Evolutionary conservation across 306 rosid genomes (phyloP), one percentile per base, ranked within the genome.

Genomic region (Castanea sativa): DNA sequence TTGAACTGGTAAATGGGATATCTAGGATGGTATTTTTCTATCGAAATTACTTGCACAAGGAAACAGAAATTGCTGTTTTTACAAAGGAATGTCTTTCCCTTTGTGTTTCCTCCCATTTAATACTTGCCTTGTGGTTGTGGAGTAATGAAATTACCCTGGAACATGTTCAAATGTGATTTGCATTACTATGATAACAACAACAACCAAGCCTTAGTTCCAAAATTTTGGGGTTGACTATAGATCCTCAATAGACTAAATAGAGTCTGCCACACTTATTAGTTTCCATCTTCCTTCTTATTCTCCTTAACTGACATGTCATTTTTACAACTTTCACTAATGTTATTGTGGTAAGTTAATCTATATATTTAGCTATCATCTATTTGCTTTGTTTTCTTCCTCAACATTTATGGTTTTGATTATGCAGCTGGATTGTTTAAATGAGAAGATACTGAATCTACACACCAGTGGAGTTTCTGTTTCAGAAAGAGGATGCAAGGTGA

Each of bases 351-450:
- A 45, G 45, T 57, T 58, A 65, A 21, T 58, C 77, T 35, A 41
- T 58, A 10, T 18, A 25, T 65, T 61, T 15, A 59, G 67, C 41
- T 13, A 77, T 67, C 59, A 10, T 25, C 30, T 27, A 13, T n/a
- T 58, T 75, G 49, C 35, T 70, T 29, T 63, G 21, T 32, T 35
- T 60, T 80, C 8, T 11, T 74, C 72, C 79, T 84, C 38, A 88
- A 32, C 69, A 71, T 20, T 82, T 76, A 63, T 72, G 27, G 76
- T 55, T 73, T 60, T 75, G 61, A 61, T 59, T 41, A 70, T 83
- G 88, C 93, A 94, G 98, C 85, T 94, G 74, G 98, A 94, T 81
- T 86, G 82, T 63, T 81, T 90, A 90, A 94, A 94, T 64, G 98
- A 94, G 90, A 85, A 86, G 65, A 78, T 83, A 56, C 64, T 88